Evolutionary conservation across 768 basidiomycete genomes (phyloP).

Genomic region (Boletus subcaerulescens): DNA sequence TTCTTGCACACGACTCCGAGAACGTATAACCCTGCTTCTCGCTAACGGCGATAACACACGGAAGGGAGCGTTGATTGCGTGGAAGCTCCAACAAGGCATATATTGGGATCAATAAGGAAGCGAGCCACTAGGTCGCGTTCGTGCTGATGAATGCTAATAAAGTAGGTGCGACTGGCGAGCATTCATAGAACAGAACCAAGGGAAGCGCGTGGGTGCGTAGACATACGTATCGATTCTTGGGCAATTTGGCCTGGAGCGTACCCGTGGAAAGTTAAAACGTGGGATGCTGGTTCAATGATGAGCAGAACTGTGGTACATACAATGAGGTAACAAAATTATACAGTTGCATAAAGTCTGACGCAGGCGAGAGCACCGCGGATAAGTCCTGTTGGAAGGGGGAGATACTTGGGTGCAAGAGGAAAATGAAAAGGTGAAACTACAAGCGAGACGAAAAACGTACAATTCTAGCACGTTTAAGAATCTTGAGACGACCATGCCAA

Average conservation of each 20-base stretch:
- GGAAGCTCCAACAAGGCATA: too few relatives aligned
- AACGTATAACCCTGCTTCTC: too few relatives aligned
- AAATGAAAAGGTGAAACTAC: not conserved
- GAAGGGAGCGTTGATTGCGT: too few relatives aligned
- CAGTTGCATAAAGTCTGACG: slow-evolving; percentile 71
- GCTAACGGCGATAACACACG: too few relatives aligned
- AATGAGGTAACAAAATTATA: slow-evolving; percentile 84
- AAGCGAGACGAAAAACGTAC: slow-evolving; percentile 41
- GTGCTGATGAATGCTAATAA: too few relatives aligned
- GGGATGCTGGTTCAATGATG: not conserved
- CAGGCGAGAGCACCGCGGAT: slow-evolving; percentile 79
- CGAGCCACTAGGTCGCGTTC: too few relatives aligned
- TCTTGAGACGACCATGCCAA: slow-evolving; percentile 71
- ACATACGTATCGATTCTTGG: slow-evolving; percentile 43
- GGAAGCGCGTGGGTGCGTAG: too few relatives aligned
- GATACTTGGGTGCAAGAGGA: slow-evolving; percentile 49
- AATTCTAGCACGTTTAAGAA: slow-evolving; percentile 64
- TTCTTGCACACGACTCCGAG: too few relatives aligned
- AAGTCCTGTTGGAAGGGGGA: slow-evolving; percentile 77
- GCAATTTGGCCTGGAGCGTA: slow-evolving; percentile 55
- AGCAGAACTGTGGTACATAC: slow-evolving; percentile 40
- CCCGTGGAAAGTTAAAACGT: slow-evolving; percentile 38
- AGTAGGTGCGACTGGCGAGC: too few relatives aligned
- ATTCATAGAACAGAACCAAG: too few relatives aligned
- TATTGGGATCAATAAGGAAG: too few relatives aligned